phyloP scores from a whole-genome alignment of 345 rosid species.

The Ailanthus altissimus region DNA sequence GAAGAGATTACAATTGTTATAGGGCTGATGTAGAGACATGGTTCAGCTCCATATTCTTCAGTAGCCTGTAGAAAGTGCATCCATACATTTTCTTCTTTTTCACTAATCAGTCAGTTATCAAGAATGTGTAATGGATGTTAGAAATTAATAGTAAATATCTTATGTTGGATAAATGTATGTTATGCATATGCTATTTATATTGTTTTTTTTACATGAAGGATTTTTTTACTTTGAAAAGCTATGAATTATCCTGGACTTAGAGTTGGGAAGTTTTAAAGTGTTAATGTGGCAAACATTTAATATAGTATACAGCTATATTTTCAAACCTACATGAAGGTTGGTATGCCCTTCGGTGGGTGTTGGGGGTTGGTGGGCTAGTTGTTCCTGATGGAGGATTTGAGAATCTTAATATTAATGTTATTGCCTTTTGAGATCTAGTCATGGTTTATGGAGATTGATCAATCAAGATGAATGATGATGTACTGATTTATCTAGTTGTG shows the following conservation, averaged over 20 bases:
- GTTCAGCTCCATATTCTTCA: neutral
- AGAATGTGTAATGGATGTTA: neutral
- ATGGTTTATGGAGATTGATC: neutral
- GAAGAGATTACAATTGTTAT: too few relatives aligned
- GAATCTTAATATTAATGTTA: neutral
- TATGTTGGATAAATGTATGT: neutral
- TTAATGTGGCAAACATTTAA: neutral
- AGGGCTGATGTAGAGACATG: neutral
- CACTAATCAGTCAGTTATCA: neutral
- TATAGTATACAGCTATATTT: neutral
- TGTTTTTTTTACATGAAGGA: neutral
- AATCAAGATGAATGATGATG: neutral
- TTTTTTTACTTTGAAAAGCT: neutral
- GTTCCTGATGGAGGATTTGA: neutral
- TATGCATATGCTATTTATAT: neutral
- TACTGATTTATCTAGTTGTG: neutral
- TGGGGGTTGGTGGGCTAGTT: neutral
- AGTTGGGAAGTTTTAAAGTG: neutral
- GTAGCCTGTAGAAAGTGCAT: neutral
- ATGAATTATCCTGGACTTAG: neutral
- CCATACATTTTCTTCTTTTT: neutral
- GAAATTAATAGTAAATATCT: neutral
- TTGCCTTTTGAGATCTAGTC: slow-evolving; percentile 3
- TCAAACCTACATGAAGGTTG: neutral
- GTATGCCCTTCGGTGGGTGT: neutral